Evolutionary conservation across 208 protist genomes (phyloP).

Genomic region (Leishmania turanica): DNA sequence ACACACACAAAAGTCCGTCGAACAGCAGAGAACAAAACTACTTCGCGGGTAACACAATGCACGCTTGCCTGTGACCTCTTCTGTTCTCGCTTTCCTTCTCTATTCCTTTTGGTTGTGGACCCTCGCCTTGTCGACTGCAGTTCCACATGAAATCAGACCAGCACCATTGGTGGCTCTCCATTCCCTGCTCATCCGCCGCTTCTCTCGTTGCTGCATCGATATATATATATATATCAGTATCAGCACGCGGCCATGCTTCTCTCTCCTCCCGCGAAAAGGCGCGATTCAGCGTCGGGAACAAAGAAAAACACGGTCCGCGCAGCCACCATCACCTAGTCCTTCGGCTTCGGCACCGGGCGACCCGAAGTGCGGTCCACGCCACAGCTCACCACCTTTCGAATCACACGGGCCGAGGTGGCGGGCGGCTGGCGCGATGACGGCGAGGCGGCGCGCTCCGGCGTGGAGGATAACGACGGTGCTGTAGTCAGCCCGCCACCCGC

Average conservation of each 20-base stretch:
- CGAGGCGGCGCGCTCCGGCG: conserved; percentile 11
- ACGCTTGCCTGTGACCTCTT: not conserved
- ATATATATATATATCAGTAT: not conserved
- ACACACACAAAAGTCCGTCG: too few species aligned
- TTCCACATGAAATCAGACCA: not conserved
- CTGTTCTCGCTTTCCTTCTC: not conserved
- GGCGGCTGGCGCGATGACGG: not conserved
- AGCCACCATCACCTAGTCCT: not conserved
- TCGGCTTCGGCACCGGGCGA: conserved; percentile 36
- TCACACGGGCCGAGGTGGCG: conserved; percentile 18
- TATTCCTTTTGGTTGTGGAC: not conserved
- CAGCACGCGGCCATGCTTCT: not conserved
- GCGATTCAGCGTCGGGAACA: not conserved
- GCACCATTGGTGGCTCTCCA: not conserved
- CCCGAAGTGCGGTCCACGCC: conserved; percentile 54
- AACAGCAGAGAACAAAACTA: not conserved
- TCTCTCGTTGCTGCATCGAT: not conserved
- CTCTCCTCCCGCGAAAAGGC: not conserved
- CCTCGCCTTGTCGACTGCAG: not conserved
- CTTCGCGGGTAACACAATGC: not conserved
- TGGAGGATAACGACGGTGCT: not conserved
- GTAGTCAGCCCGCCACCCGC: not conserved
- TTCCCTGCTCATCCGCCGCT: not conserved
- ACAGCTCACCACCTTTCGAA: conserved; percentile 47
- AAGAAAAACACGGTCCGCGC: not conserved